Percentiles rank a stretch among this genome's conserved stretches.
Evolutionary conservation across 2,329 filamentous ascomycete genomes (phyloP).

Genomic region (Trichoderma polysporum): DNA sequence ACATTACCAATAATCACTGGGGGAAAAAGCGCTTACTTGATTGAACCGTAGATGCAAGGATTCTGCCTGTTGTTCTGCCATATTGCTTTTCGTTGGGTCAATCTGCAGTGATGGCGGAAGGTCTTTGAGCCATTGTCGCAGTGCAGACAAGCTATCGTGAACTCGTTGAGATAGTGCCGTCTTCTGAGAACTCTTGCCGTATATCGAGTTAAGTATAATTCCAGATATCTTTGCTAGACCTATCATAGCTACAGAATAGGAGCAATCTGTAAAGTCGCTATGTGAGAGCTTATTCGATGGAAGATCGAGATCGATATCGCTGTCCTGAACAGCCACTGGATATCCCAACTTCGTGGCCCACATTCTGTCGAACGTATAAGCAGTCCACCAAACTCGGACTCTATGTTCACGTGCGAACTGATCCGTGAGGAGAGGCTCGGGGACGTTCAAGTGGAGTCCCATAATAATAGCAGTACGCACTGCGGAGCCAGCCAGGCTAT

Average conservation of each 20-base stretch:
- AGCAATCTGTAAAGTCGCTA: neutral
- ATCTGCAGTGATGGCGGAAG: neutral
- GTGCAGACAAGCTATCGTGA: neutral
- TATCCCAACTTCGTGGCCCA: slow-evolving; percentile 50
- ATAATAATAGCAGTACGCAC: slow-evolving; percentile 45
- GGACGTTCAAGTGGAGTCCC: slow-evolving; percentile 43
- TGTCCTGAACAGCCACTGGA: slow-evolving; percentile 47
- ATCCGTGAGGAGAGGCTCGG: slow-evolving; percentile 42
- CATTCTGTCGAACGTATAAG: slow-evolving; percentile 47
- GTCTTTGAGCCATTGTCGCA: neutral
- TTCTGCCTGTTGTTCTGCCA: neutral
- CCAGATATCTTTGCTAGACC: neutral
- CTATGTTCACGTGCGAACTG: slow-evolving; percentile 39
- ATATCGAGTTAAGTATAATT: neutral
- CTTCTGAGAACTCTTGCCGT: neutral
- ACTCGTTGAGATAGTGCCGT: neutral
- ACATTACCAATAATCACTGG: neutral
- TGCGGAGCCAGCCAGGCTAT: slow-evolving; percentile 44
- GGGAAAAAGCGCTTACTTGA: neutral
- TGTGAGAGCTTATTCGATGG: neutral
- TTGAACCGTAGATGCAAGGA: neutral
- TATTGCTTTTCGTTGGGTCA: neutral
- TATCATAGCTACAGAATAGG: neutral
- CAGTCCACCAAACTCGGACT: slow-evolving; percentile 44
- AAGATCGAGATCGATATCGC: neutral